A percentile compares a stretch with the other conserved stretches of the same genome.
Conservation (phyloP, 2,329 filamentous ascomycete species). For the Botrytis sinoallii region DNA sequence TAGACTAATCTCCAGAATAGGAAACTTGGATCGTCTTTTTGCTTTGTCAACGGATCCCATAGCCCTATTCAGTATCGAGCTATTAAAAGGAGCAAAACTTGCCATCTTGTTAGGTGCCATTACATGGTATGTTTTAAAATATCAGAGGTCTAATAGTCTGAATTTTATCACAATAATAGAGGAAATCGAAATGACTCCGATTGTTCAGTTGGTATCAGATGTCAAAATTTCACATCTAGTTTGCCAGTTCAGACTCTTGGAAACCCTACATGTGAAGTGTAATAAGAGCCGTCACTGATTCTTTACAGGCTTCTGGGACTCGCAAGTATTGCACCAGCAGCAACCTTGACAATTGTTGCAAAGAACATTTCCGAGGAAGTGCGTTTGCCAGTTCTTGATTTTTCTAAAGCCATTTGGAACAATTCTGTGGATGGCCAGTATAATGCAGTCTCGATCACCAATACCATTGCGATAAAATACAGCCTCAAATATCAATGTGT, state of each 20-base stretch:
- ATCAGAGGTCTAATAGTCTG: neutral
- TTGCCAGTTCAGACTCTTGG: neutral
- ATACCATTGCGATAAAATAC: neutral
- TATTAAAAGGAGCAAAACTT: constrained; percentile 16
- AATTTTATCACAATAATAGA: neutral
- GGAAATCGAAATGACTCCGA: neutral
- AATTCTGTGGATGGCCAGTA: neutral
- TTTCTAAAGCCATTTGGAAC: neutral
- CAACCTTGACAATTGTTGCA: constrained; percentile 16
- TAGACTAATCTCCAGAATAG: neutral
- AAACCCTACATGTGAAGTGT: neutral
- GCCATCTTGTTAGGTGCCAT: neutral
- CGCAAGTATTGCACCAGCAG: constrained; percentile 18
- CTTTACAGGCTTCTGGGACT: constrained; percentile 12
- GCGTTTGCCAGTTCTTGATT: constrained; percentile 10
- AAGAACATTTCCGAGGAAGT: constrained; percentile 4
- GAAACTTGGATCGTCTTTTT: constrained; percentile 26
- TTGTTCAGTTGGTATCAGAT: neutral
- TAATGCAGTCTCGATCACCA: neutral
- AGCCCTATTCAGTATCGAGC: constrained; percentile 18
- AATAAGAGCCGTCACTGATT: neutral
- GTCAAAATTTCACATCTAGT: neutral
- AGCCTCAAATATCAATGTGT: constrained; percentile 9
- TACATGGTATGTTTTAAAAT: neutral
- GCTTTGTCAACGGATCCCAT: constrained; percentile 21